phyloP scores from a whole-genome alignment of 2,329 filamentous ascomycete species.

The Colletotrichum viniferum region DNA sequence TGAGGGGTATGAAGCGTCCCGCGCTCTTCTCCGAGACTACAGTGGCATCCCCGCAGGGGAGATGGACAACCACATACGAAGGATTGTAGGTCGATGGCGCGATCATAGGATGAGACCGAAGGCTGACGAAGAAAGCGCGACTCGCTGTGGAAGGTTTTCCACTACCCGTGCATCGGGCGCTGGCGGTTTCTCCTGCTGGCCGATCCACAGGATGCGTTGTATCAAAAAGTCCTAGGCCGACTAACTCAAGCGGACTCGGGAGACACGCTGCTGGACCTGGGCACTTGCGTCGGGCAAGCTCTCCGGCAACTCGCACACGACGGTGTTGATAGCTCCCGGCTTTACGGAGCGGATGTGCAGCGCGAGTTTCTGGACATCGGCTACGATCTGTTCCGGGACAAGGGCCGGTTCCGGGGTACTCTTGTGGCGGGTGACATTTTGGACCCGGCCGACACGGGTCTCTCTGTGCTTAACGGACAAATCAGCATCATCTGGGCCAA shows the following conservation, averaged over 20 bases:
- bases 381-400: conserved; percentile 68
- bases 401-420: conserved; percentile 45
- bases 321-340: conserved; percentile 49
- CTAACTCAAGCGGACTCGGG: conserved; percentile 41
- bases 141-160: conserved; percentile 48
- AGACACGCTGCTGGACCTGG: conserved; percentile 51
- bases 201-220: conserved; percentile 44
- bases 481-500: conserved; percentile 54
- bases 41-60: conserved; percentile 39
- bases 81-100: conserved; percentile 34
- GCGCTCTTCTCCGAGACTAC: conserved; percentile 41
- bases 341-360: conserved; percentile 56
- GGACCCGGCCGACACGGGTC: conserved; percentile 39
- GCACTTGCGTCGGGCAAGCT: conserved; percentile 55
- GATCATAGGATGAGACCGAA: conserved; percentile 9
- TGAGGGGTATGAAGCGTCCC: conserved; percentile 37
- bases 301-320: conserved; percentile 54
- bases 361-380: conserved; percentile 59
- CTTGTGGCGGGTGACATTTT: conserved; percentile 59
- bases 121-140: conserved; percentile 40
- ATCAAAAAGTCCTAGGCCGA: conserved; percentile 46
- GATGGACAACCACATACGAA: conserved; percentile 39
- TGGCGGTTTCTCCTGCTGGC: conserved; percentile 54
- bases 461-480: conserved; percentile 39
- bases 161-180: conserved; percentile 50